These are phyloP conservation scores for Trichoderma simmonsii DNA, from an alignment of 2,329 filamentous ascomycete species.

Conservation along the genomic window DNA sequence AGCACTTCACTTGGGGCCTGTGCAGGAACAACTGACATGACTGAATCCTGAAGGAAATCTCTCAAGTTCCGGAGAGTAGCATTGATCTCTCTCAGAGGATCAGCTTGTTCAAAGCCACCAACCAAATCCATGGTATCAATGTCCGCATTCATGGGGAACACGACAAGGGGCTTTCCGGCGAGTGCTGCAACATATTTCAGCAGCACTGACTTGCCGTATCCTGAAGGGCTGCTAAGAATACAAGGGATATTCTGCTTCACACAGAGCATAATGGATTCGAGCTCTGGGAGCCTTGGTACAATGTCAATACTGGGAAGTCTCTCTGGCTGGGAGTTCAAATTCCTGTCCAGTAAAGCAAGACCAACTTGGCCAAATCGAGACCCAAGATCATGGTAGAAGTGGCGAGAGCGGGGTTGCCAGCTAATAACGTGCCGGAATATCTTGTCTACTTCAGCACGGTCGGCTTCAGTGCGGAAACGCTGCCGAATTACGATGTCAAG, in stretches of 20 bases:
- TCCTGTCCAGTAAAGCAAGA: conserved; percentile 65
- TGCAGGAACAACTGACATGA: conserved; percentile 48
- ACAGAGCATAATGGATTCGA: conserved; percentile 86
- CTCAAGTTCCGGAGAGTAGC: conserved; percentile 49
- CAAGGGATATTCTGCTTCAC: conserved; percentile 84
- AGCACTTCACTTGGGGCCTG: conserved; percentile 47
- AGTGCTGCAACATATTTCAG: conserved; percentile 77
- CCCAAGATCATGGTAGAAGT: conserved; percentile 70
- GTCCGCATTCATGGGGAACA: conserved; percentile 89
- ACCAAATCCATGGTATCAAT: conserved; percentile 97
- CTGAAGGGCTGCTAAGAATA: conserved; percentile 81
- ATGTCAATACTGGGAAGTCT: conserved; percentile 50
- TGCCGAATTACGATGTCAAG: conserved; percentile 80
- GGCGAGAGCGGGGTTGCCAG: conserved; percentile 49
- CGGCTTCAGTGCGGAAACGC: conserved; percentile 72
- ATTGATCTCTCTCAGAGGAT: conserved; percentile 71
- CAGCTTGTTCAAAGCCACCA: conserved; percentile 92
- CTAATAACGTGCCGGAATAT: conserved; percentile 67
- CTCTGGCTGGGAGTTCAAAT: conserved; percentile 51
- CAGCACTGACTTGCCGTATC: conserved; percentile 80
- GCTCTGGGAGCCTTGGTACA: conserved; percentile 60
- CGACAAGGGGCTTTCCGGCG: conserved; percentile 71
- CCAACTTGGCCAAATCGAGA: conserved; percentile 72
- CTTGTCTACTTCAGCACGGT: conserved; percentile 61
- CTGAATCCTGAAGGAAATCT: conserved; percentile 49